Percentiles rank a stretch among this genome's conserved stretches.
Conservation (phyloP, 345 rosid genomes). For the Citrus trifoliata region DNA sequence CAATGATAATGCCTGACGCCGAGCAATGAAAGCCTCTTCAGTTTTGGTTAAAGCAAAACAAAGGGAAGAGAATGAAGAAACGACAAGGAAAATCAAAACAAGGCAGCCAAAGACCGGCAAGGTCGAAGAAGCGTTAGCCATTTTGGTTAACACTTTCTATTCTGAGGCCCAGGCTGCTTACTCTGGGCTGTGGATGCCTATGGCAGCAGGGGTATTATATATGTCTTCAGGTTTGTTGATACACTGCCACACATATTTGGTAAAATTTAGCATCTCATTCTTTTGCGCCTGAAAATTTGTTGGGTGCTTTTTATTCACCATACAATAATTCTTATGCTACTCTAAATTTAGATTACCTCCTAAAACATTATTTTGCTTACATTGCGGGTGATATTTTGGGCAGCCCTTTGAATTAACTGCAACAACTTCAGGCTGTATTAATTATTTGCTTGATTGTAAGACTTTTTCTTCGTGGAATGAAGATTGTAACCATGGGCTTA, state of each 20-base stretch:
- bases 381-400: too few relatives aligned
- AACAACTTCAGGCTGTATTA: too few relatives aligned
- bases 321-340: not conserved
- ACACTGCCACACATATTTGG: not conserved
- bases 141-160: constrained; percentile 37
- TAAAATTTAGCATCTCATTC: not conserved
- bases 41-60: constrained; percentile 46
- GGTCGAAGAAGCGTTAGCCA: constrained; percentile 23
- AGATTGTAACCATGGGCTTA: too few relatives aligned
- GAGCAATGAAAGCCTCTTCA: constrained; percentile 55
- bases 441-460: too few relatives aligned
- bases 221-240: constrained; percentile 1
- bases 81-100: constrained; percentile 24
- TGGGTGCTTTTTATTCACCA: not conserved
- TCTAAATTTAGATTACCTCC: not conserved
- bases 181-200: constrained; percentile 10
- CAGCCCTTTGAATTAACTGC: too few relatives aligned
- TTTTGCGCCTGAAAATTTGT: not conserved
- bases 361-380: too few relatives aligned
- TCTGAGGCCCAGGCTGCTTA: constrained; percentile 72
- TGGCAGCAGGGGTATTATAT: constrained; percentile 23
- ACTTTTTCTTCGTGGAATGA: too few relatives aligned
- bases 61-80: constrained; percentile 17
- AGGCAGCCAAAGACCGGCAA: constrained; percentile 57
- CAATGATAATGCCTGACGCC: constrained; percentile 55